Base-by-base conservation (phyloP, 1,284 basidiomycete species). In the Cutaneotrichosporon mucoides region DNA sequence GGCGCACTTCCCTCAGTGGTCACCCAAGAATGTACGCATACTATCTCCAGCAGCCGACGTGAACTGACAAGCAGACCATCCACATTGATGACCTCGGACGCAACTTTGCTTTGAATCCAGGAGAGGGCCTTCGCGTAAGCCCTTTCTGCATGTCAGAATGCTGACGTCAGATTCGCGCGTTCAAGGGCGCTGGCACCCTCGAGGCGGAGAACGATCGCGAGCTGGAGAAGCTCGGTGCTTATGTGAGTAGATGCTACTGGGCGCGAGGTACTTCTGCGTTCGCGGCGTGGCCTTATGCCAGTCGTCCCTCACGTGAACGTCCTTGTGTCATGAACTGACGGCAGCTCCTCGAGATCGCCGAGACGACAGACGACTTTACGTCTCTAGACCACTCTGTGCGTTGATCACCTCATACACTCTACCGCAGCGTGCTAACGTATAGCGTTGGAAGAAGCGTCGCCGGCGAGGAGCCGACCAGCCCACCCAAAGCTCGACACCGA, bases 31-130 rank as follows among this genome's bases (percentile, higher is more conserved):
- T 15, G 62, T 64, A 36, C 37, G 6, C 12, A 13, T 12, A 12
- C 12, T 5, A 35, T 11, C 16, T 10, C 24, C 24, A 24, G 24
- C 24, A 24, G 24, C 24, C 24, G 24, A 24, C 24, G 24, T 24
- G 24, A 24, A 6, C 55, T 55, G 15, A 57, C 34, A 4, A 34
- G 0, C 42, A 75, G 74, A 92, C 90, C 0, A 86, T 93, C 50
- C 91, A 95, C 69, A 83, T 95, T 36, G 91, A 95, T 75, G 91
- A 93, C 72, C 81, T 95, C 84, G 84, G 87, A 54, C 84, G 89
- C 38, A 92, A 92, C 71, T 92, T 92, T 77, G 91, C 89, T 3
- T 80, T 93, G 61, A 95, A 93, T 71, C 90, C 90, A 0, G 83
- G 82, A 47, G 85, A 90, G 77, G 91, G 90, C 1, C 80, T 93